These are phyloP conservation scores for Prunus kanzakura DNA, from an alignment of 306 rosid species.

Conservation along the genomic window DNA sequence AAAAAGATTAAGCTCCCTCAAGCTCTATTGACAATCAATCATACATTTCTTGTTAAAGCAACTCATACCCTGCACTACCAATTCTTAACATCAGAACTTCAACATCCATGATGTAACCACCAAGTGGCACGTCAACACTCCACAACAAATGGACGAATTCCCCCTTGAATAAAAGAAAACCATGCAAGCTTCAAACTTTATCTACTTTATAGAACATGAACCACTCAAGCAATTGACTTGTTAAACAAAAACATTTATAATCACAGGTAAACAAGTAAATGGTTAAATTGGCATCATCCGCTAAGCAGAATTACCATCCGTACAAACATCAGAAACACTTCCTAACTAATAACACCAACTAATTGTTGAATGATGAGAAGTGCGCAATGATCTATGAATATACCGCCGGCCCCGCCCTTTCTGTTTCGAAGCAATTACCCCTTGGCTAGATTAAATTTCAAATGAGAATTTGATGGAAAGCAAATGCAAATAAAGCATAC, in stretches of 20 bases:
- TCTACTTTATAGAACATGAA: background rate
- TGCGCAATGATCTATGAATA: background rate
- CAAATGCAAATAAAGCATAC: constrained; percentile 32
- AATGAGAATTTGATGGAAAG: background rate
- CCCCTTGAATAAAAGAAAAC: background rate
- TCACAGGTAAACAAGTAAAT: constrained; percentile 1
- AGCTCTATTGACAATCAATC: constrained; percentile 4
- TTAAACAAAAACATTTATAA: constrained; percentile 7
- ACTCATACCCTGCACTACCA: background rate
- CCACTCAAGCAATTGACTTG: constrained; percentile 5
- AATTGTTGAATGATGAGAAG: background rate
- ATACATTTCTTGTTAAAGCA: constrained; percentile 5
- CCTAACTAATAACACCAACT: background rate
- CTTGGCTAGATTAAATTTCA: background rate
- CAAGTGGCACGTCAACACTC: background rate
- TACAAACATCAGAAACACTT: background rate
- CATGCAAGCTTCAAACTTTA: constrained; percentile 12
- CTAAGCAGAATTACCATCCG: background rate
- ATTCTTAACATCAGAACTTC: background rate
- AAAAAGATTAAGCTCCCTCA: constrained; percentile 27
- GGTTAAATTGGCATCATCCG: background rate
- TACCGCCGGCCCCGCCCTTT: background rate
- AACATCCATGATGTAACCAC: constrained; percentile 1
- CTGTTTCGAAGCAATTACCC: background rate
- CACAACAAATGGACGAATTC: constrained; percentile 4